Base-by-base conservation (phyloP, 306 rosid species). In the Cajanus cajan region DNA sequence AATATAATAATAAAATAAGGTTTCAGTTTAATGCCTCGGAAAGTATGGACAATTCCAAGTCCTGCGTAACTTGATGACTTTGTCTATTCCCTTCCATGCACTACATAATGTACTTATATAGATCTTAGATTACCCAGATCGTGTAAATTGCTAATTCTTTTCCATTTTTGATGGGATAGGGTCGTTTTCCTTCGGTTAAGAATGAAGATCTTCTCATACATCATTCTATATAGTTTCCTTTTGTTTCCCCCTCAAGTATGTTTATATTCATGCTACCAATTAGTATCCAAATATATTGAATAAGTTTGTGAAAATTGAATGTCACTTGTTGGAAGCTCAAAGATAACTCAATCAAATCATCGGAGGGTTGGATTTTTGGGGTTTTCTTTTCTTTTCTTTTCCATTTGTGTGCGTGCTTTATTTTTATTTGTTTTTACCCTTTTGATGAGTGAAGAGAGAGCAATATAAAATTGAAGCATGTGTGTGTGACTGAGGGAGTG, bases 11-110 rank as follows among this genome's bases (percentile, higher is more conserved):
- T 80, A 52, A 82, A 68, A 78, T 72, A 85, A 44, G 77, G 73
- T 71, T 74, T 83, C 78, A 54, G 77, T 33, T 84, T 68, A 45
- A 85, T 88, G 92, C 89, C 80, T 81, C 80, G 21, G 68, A 89
- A 89, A 89, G 87, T 82, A 87, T 65, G 51, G 84, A 86, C 87
- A 80, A 18, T 72, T 76, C 76, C 55, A 50, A 40, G 63, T 68
- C 85, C 75, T 39, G 54, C 58, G 68, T 51, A 63, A 25, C 66
- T 39, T 58, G 25, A 68, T 68, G 51, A n/a, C 68, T 48, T 63
- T 71, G 28, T 22, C 24, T 36, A 36, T 10, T 59, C 65, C 44
- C 43, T 62, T 39, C 9, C 67, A 50, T 62, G 72, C 43, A 70
- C 51, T 21, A 50, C 75, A 69, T 45, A 28, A 83, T 75, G 40